Evolutionary conservation across 495 filamentous ascomycete genomes (phyloP).

Genomic region (Tuber microsphaerosporum): DNA sequence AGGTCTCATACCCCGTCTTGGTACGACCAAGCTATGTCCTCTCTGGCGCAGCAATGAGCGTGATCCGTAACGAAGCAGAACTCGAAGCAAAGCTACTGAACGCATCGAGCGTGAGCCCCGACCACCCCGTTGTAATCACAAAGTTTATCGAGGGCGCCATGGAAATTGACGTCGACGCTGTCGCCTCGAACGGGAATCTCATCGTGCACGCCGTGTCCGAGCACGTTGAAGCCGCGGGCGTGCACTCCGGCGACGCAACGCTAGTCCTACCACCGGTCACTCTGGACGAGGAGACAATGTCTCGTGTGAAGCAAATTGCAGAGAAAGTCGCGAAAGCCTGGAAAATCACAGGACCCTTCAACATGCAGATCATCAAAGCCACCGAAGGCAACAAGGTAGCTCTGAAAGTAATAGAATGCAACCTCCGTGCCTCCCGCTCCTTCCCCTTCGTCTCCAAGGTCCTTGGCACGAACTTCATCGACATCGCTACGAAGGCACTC

Average conservation of each 20-base stretch:
- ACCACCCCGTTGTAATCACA: slow-evolving; percentile 97
- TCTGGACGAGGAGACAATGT: slow-evolving; percentile 67
- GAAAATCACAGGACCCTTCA: slow-evolving; percentile 95
- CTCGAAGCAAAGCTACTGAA: slow-evolving; percentile 85
- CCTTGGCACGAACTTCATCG: slow-evolving; percentile 93
- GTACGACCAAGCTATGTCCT: slow-evolving; percentile 96
- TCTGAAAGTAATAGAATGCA: slow-evolving; percentile 97
- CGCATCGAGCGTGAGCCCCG: slow-evolving; percentile 83
- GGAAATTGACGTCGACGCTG: slow-evolving; percentile 96
- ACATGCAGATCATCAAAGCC: slow-evolving; percentile 99
- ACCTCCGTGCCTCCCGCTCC: slow-evolving; percentile 91
- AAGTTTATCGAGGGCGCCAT: slow-evolving; percentile 98
- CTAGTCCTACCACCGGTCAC: slow-evolving; percentile 82
- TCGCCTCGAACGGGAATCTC: slow-evolving; percentile 77
- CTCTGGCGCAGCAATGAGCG: slow-evolving; percentile 97
- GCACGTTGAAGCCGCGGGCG: slow-evolving; percentile 94
- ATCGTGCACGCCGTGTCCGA: slow-evolving; percentile 92
- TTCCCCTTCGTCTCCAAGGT: slow-evolving; percentile 98
- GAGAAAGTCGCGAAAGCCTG: slow-evolving; percentile 94
- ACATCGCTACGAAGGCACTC: slow-evolving; percentile 88
- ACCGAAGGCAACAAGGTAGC: slow-evolving; percentile 62
- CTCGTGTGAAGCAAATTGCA: slow-evolving; percentile 85
- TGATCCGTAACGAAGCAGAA: slow-evolving; percentile 87
- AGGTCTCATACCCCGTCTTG: slow-evolving; percentile 87
- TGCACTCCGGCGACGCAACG: slow-evolving; percentile 96